These are phyloP conservation scores for Serendipita sp. DNA, from an alignment of 768 basidiomycete species.

Conservation along the genomic window DNA sequence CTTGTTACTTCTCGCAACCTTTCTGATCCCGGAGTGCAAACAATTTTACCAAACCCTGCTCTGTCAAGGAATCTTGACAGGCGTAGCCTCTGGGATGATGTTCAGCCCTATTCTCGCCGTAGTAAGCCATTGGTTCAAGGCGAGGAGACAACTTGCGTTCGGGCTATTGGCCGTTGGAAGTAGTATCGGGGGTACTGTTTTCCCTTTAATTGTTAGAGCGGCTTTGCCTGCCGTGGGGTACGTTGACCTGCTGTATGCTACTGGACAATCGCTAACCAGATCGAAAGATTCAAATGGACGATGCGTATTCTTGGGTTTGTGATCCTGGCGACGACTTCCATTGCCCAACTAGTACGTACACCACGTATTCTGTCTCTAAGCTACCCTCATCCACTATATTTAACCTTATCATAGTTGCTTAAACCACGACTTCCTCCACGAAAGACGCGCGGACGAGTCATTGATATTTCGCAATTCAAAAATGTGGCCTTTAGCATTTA, in stretches of 20 bases:
- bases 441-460: conserved; percentile 6
- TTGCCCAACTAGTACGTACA: conserved; percentile 15
- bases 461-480: conserved; percentile 12
- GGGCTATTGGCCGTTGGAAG: conserved; percentile 13
- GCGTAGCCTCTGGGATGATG: conserved; percentile 25
- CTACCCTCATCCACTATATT: not conserved
- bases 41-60: conserved; percentile 64
- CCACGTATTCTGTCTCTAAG: not conserved
- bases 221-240: conserved; percentile 12
- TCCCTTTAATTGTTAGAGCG: conserved; percentile 16
- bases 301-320: conserved; percentile 12
- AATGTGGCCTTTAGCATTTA: conserved; percentile 13
- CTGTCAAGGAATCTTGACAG: conserved; percentile 52
- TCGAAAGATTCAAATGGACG: conserved; percentile 11
- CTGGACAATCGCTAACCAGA: not conserved
- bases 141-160: conserved; percentile 6
- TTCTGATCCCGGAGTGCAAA: conserved; percentile 52
- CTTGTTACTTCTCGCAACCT: conserved; percentile 24
- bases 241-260: not conserved
- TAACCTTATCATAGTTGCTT: conserved; percentile 10
- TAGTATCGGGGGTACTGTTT: conserved; percentile 17
- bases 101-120: conserved; percentile 14
- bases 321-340: conserved; percentile 13
- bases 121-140: conserved; percentile 14
- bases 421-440: conserved; percentile 7